Base-by-base conservation (phyloP, 208 protist genomes). In the Vickermania ingenoplastis region DNA sequence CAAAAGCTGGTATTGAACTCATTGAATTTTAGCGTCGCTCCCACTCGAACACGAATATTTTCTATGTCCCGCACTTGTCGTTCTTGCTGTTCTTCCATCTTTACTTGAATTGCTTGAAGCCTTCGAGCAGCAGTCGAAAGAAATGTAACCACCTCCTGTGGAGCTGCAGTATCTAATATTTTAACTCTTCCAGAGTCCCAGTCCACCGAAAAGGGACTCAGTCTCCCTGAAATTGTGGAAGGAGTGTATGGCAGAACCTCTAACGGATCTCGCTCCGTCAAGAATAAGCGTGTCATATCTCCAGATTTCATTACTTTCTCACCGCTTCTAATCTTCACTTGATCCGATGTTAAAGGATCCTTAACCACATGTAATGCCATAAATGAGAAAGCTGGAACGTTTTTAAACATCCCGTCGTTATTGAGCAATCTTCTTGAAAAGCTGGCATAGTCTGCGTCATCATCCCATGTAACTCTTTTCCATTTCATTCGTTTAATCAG, bases 381-480 rank as follows among this genome's bases (percentile, higher is more conserved):
- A 57, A 92, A 94, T n/a, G 91, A 96, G 55, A 94, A 96, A 1
- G 91, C 86, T 2, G 75, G 52, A 2, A 73, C 69, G 29, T 75
- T 75, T 64, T 91, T 92, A 48, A 96, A 86, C 72, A 95, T 77
- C 25, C 13, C 41, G 61, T 92, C 81, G 56, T 92, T 94, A 62
- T 96, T 88, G 17, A 92, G 55, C 5, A 96, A 31, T 3, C 88
- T 75, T 41, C 81, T 77, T n/a, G 87, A 87, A 69, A 96, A 94
- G 31, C 70, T 72, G 0, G 65, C 57, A 66, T 92, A 96, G 63
- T 96, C 88, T 0, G 86, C 91, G 7, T 83, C 77, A 1, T 94
- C 86, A 59, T 96, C 86, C 84, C 88, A 96, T 3, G 91, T 95
- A 2, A 96, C 77, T 17, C 85, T 68, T 61, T 96, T 96, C 86